Percentiles rank a stretch among this genome's conserved stretches.
Conservation (phyloP, 116 monocot genomes). For the Zostera marina region DNA sequence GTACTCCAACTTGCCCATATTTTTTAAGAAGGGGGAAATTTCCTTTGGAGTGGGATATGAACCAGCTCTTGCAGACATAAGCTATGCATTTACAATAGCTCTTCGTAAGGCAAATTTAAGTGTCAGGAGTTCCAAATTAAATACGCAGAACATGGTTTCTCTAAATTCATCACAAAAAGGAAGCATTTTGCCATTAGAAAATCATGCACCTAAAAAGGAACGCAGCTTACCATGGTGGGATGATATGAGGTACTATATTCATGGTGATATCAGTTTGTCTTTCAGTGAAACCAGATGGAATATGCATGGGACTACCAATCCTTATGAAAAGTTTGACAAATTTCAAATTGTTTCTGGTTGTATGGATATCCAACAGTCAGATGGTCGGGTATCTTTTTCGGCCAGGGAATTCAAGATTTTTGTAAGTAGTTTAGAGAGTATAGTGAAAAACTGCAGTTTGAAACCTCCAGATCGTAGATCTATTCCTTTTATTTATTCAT, state of each 20-base stretch:
- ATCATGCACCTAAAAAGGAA: conserved; percentile 64
- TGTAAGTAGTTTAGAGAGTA: conserved; percentile 68
- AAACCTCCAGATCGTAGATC: conserved; percentile 37
- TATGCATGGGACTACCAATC: conserved; percentile 77
- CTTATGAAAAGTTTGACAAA: conserved; percentile 85
- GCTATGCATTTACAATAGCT: conserved; percentile 93
- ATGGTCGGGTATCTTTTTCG: conserved; percentile 66
- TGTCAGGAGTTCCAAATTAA: conserved; percentile 15
- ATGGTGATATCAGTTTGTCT: conserved; percentile 57
- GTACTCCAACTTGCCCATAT: conserved; percentile 80
- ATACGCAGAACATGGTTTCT: conserved; percentile 8
- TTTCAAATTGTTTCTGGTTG: conserved; percentile 73
- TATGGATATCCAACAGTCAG: conserved; percentile 82
- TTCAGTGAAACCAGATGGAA: conserved; percentile 79
- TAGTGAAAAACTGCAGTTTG: conserved; percentile 62
- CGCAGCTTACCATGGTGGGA: conserved; percentile 99
- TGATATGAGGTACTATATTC: conserved; percentile 92
- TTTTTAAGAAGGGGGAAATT: conserved; percentile 71
- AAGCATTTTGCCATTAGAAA: conserved; percentile 7
- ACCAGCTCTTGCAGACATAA: conserved; percentile 94
- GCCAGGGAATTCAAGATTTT: conserved; percentile 82
- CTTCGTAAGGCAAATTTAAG: conserved; percentile 79
- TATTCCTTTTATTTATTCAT: conserved; percentile 53
- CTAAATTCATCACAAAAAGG: not conserved
- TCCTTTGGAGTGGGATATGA: conserved; percentile 97